phyloP scores from a whole-genome alignment of 176 grass and related monocot genomes.

The Zizania latifolia region DNA sequence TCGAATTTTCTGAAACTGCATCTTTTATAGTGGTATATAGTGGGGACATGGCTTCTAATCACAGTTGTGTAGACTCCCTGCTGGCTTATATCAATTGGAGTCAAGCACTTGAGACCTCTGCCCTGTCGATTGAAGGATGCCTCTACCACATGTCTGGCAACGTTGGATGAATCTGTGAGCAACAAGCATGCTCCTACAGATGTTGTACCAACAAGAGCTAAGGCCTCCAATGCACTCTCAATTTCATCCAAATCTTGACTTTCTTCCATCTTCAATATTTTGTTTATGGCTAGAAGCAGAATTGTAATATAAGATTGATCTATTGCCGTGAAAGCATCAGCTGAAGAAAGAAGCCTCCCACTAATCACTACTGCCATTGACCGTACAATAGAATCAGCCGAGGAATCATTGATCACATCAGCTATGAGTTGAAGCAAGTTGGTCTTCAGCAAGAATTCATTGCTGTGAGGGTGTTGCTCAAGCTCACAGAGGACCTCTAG shows the following conservation, averaged over 20 bases:
- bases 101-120: too few relatives aligned
- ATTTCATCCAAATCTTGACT: slow-evolving; percentile 60
- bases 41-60: too few relatives aligned
- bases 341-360: slow-evolving; percentile 80
- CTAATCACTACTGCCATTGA: slow-evolving; percentile 79
- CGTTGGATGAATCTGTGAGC: slow-evolving; percentile 44
- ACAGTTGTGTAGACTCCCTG: too few relatives aligned
- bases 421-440: slow-evolving; percentile 76
- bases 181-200: slow-evolving; percentile 64
- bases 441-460: slow-evolving; percentile 57
- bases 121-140: slow-evolving; percentile 60
- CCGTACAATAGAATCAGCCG: slow-evolving; percentile 61
- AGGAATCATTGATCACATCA: slow-evolving; percentile 74
- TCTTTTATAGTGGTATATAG: too few relatives aligned
- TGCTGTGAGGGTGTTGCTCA: slow-evolving; percentile 68
- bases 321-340: slow-evolving; percentile 43
- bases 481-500: slow-evolving; percentile 93
- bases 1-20: too few relatives aligned
- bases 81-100: too few relatives aligned
- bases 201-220: slow-evolving; percentile 80
- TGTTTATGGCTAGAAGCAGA: slow-evolving; percentile 57
- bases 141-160: slow-evolving; percentile 51
- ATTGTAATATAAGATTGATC: slow-evolving; percentile 55
- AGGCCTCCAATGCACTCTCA: slow-evolving; percentile 73
- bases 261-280: slow-evolving; percentile 53